These are phyloP conservation scores for Leucaena leucocephala DNA, from an alignment of 306 rosid genomes.

Conservation along the genomic window DNA sequence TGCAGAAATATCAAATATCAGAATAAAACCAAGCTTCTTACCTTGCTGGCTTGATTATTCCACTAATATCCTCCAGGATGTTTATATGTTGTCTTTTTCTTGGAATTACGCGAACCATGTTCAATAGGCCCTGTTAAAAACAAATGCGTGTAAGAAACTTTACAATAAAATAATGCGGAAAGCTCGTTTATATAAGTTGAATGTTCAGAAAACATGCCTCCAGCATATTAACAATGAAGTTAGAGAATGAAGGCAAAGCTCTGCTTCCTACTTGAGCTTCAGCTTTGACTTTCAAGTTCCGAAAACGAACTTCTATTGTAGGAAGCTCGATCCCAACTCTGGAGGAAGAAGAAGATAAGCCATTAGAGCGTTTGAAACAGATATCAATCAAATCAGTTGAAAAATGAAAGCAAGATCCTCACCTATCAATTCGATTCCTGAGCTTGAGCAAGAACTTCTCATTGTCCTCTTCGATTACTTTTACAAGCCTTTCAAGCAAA, in stretches of 20 bases:
- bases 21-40: slow-evolving; percentile 3
- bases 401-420: neutral
- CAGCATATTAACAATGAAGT: slow-evolving; percentile 56
- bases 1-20: slow-evolving; percentile 10
- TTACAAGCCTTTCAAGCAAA: slow-evolving; percentile 69
- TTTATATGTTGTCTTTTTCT: slow-evolving; percentile 42
- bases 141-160: slow-evolving; percentile 8
- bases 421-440: slow-evolving; percentile 70
- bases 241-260: slow-evolving; percentile 69
- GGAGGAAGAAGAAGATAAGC: slow-evolving; percentile 2
- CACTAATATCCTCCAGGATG: slow-evolving; percentile 74
- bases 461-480: slow-evolving; percentile 75
- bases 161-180: slow-evolving; percentile 14
- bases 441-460: slow-evolving; percentile 82
- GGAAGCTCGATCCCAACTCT: slow-evolving; percentile 84
- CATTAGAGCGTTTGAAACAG: neutral
- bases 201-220: slow-evolving; percentile 45
- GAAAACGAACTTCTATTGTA: slow-evolving; percentile 75
- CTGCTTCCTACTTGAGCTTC: slow-evolving; percentile 74
- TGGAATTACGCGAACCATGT: slow-evolving; percentile 42
- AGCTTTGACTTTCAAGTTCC: slow-evolving; percentile 72
- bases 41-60: slow-evolving; percentile 84
- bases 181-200: neutral
- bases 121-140: slow-evolving; percentile 43
- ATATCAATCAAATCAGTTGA: neutral